Percentiles rank a stretch among this genome's conserved stretches.
Evolutionary conservation across 192 early-diverging fungal genomes (phyloP).

Genomic region (Podila minutissima): DNA sequence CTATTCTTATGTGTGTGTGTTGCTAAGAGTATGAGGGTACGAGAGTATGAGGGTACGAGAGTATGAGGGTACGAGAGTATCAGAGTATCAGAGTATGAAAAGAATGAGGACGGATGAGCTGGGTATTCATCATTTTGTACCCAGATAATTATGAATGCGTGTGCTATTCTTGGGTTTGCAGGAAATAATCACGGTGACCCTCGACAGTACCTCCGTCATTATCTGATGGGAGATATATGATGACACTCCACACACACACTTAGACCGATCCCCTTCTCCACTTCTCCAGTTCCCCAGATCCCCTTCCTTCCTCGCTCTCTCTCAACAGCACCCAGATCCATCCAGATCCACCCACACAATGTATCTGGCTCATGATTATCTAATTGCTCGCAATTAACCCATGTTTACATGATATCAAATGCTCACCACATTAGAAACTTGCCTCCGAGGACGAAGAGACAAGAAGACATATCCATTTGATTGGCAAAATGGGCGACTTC

Average conservation of each 20-base stretch:
- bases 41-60: too few relatives aligned
- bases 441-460: conserved; percentile 34
- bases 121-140: too few relatives aligned
- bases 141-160: too few relatives aligned
- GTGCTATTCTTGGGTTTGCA: conserved; percentile 1
- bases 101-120: too few relatives aligned
- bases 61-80: too few relatives aligned
- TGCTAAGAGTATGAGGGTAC: too few relatives aligned
- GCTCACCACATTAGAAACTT: conserved; percentile 10
- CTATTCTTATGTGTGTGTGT: not conserved
- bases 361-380: not conserved
- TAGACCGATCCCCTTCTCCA: too few relatives aligned
- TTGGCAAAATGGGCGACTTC: conserved; percentile 31
- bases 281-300: not conserved
- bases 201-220: not conserved
- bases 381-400: not conserved
- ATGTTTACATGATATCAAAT: not conserved
- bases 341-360: too few relatives aligned
- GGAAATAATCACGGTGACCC: not conserved
- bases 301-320: not conserved
- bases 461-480: conserved; percentile 27
- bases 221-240: too few relatives aligned
- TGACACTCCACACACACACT: too few relatives aligned
- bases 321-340: too few relatives aligned
- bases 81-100: not conserved